Percentiles rank a stretch among this genome's conserved stretches.
Conservation (phyloP, 768 basidiomycete genomes). For the Trametes meyenii region DNA sequence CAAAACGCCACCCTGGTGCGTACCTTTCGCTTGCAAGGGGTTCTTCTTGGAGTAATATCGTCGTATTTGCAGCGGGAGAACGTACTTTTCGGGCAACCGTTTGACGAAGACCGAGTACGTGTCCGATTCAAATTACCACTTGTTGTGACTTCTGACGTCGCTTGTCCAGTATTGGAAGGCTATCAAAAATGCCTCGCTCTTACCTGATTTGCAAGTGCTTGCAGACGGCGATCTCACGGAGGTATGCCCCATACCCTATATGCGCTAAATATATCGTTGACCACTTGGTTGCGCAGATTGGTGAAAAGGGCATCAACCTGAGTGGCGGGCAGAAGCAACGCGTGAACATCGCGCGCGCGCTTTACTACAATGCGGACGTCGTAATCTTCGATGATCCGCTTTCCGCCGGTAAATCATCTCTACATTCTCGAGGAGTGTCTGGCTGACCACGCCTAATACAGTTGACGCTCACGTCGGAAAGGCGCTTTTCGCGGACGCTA, state of each 20-base stretch:
- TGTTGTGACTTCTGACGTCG: neutral
- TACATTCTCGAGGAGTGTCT: neutral
- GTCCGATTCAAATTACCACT: neutral
- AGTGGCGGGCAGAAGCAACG: slow-evolving; percentile 70
- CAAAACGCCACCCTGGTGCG: slow-evolving; percentile 66
- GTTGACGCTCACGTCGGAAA: slow-evolving; percentile 79
- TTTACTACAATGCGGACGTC: slow-evolving; percentile 67
- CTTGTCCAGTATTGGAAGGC: slow-evolving; percentile 60
- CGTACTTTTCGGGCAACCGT: slow-evolving; percentile 65
- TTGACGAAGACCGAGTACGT: slow-evolving; percentile 50
- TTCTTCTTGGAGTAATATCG: neutral
- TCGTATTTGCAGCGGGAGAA: slow-evolving; percentile 58
- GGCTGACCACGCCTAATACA: slow-evolving; percentile 33
- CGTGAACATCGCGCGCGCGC: slow-evolving; percentile 69
- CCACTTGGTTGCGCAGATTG: slow-evolving; percentile 47
- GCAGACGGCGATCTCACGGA: slow-evolving; percentile 75
- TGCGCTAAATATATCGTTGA: neutral
- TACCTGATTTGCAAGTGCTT: slow-evolving; percentile 65
- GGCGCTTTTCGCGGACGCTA: slow-evolving; percentile 67
- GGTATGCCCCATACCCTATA: slow-evolving; percentile 36
- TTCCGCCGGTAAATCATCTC: slow-evolving; percentile 52
- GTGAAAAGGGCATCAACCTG: slow-evolving; percentile 70
- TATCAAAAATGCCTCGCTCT: slow-evolving; percentile 57
- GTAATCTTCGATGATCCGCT: slow-evolving; percentile 67
- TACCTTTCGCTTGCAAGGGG: neutral